Base-by-base conservation (phyloP, 164 flowering plant genomes). In the Dillenia turbinata region DNA sequence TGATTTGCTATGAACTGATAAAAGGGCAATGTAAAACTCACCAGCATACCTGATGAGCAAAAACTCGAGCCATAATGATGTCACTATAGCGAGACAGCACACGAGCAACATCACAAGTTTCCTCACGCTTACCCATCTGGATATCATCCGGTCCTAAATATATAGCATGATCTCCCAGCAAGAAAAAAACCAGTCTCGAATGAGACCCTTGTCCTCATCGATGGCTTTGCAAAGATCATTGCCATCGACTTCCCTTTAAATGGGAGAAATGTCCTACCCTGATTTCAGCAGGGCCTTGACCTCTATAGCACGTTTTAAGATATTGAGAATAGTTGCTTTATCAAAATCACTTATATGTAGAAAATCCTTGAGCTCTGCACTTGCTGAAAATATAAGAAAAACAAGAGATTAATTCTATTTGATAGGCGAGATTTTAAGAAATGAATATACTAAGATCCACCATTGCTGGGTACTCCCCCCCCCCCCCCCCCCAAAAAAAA, bases 61-160 rank as follows among this genome's bases (percentile, higher is more conserved):
- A 94, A 12, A 94, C 79, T 51, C 97, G 96, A 12, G 99, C 99
- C 97, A 94, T 94, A 46, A 94, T 86, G 44, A 94, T 86, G 73
- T 94, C 99, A 77, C 91, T 94, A 67, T 94, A 94, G 71, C 96
- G 78, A 71, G 84, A 94, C 52, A 94, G 81, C 61, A 94, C 99
- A 65, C 99, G 95, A 54, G 99, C 97, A 68, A 91, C 85, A 76
- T 94, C 99, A 71, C 99, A 90, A 68, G 97, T 89, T 77, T 94
- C 99, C 81, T 94, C 99, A 56, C 97, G 76, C 75, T 91, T 94
- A 48, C 97, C 99, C 96, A 94, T 94, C 71, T 91, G 93, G 64
- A 94, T 89, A 63, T 91, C 97, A 73, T 88, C 69, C 17, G 97
- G 97, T 66, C 97, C 97, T 57, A 94, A 67, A 77, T 91, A 94